phyloP scores from a whole-genome alignment of 345 rosid genomes.

The Moringa oleifera region DNA sequence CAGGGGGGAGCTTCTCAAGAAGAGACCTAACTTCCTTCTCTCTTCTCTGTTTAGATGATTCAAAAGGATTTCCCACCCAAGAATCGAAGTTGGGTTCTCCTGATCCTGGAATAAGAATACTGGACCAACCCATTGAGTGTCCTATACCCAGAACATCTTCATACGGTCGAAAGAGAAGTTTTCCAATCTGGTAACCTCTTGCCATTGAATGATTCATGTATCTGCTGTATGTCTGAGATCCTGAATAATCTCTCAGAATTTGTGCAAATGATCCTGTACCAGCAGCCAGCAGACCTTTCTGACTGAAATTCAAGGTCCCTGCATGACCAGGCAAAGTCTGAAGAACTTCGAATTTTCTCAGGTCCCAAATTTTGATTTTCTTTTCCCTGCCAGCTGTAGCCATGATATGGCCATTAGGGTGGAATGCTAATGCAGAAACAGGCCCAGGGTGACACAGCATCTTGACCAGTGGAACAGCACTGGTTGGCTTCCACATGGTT shows the following conservation, averaged over 20 bases:
- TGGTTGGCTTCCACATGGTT: slow-evolving; percentile 94
- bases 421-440: slow-evolving; percentile 85
- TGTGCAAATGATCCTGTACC: slow-evolving; percentile 68
- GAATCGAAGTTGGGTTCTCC: slow-evolving; percentile 95
- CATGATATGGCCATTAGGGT: slow-evolving; percentile 89
- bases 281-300: slow-evolving; percentile 82
- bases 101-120: slow-evolving; percentile 81
- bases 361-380: slow-evolving; percentile 87
- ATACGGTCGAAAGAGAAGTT: slow-evolving; percentile 72
- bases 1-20: slow-evolving; percentile 93
- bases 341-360: slow-evolving; percentile 73
- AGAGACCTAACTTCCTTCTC: slow-evolving; percentile 82
- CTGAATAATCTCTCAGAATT: slow-evolving; percentile 45
- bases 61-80: slow-evolving; percentile 91
- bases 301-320: slow-evolving; percentile 73
- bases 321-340: slow-evolving; percentile 73
- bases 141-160: slow-evolving; percentile 85
- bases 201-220: slow-evolving; percentile 76
- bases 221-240: slow-evolving; percentile 50
- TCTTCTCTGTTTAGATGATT: slow-evolving; percentile 75
- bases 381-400: slow-evolving; percentile 81
- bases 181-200: slow-evolving; percentile 76
- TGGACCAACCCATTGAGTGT: slow-evolving; percentile 94
- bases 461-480: slow-evolving; percentile 64
- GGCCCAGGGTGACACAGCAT: slow-evolving; percentile 84